Base-by-base conservation (phyloP, 2,329 filamentous ascomycete genomes). In the Orbilia oligospora region DNA sequence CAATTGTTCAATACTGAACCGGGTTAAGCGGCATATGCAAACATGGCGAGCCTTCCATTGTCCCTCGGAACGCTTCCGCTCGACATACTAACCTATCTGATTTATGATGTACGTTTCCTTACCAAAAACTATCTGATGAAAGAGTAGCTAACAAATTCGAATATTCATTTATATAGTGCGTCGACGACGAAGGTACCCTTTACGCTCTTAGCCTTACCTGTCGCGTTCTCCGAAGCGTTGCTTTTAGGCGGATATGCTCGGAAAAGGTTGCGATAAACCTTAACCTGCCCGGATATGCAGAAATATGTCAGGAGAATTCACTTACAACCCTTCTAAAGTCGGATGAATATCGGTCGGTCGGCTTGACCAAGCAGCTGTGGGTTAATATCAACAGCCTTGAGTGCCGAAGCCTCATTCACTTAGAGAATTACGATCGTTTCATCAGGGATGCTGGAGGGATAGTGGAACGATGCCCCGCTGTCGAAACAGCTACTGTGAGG, bases 1-100 rank as follows among this genome's bases (percentile, higher is more conserved):
- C 3, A 30, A 30, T n/a, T n/a, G 6, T 30, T 6, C 27, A 3
- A 6, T 55, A 18, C 0, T 22, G 2, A 16, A 51, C 16, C 22
- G 20, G 20, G 46, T n/a, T 33, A 53, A 4, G 10, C 14, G 24
- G 4, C 5, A 5, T 5, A 22, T 36, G 14, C 14, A 33, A 58
- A 10, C 8, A 69, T 71, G 67, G 16, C 56, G 20, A 20, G 41
- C 6, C n/a, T 4, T 4, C n/a, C 48, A 6, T 18, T 27, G 48
- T 70, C 73, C 2, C 67, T 77, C 30, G 27, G 53, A 3, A 48
- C 30, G 12, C 73, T 77, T 9, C 73, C 73, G 1, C 6, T 77
- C 22, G 73, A 77, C 14, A 51, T 77, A 2, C 68, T 77, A 24
- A 36, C 44, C 3, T 64, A 71, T 68, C 33, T 77, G 5, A 33